Evolutionary conservation across 2,329 filamentous ascomycete species (phyloP).

Genomic region (Alternaria sp.): DNA sequence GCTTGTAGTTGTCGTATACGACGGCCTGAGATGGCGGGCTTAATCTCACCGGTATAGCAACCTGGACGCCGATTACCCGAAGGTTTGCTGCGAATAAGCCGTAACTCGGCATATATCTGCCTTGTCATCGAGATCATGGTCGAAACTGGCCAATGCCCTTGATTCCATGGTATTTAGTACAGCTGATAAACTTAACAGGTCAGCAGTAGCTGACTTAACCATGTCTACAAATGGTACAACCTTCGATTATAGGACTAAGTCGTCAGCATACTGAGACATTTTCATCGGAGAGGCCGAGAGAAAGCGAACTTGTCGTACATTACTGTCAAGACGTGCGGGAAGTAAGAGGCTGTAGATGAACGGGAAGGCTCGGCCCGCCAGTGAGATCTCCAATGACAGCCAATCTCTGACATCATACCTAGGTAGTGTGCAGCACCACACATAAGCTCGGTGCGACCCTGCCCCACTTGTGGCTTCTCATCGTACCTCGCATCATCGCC

Average conservation of each 20-base stretch:
- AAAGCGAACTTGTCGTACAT: not conserved
- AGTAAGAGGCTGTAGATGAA: not conserved
- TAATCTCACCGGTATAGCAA: not conserved
- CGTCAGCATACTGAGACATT: not conserved
- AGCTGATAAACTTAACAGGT: not conserved
- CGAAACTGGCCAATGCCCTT: not conserved
- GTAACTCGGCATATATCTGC: not conserved
- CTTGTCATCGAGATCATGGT: not conserved
- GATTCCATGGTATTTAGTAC: not conserved
- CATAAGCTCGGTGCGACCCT: not conserved
- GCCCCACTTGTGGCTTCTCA: not conserved
- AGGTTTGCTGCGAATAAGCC: not conserved
- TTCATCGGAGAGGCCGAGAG: not conserved
- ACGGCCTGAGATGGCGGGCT: not conserved
- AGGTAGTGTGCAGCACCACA: not conserved
- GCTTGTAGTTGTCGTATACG: not conserved
- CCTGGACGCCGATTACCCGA: not conserved
- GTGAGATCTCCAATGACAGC: not conserved
- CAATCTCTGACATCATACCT: not conserved
- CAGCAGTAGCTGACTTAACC: not conserved
- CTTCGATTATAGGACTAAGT: not conserved
- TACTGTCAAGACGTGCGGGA: not conserved
- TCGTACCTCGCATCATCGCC: not conserved
- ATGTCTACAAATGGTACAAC: not conserved
- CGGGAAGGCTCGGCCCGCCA: not conserved